Evolutionary conservation across 495 filamentous ascomycete genomes (phyloP), one percentile per base, ranked within the genome.

Genomic region (Penicillium pancosmium): DNA sequence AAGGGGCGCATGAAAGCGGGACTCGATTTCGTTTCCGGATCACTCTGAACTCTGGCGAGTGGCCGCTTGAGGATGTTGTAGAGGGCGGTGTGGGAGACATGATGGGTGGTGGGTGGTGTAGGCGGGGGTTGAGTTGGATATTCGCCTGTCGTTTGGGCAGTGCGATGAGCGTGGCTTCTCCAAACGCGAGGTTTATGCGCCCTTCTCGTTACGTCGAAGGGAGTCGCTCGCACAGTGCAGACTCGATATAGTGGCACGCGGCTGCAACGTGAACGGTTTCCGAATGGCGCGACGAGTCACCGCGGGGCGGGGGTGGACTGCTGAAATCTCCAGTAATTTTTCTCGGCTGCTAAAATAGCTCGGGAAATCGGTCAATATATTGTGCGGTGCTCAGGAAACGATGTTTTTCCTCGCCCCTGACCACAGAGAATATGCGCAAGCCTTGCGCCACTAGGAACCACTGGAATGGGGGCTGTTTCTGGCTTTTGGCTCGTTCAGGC

Each of bases 1-100:
- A 99, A 21, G 94, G 92, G 55, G 86, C 94, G 71, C 94, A 99
- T 46, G 92, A 97, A 41, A 99, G 80, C 33, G 94, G 94, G 15
- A 99, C 90, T 56, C 94, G 82, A 64, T 99, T 99, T 69, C 94
- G 86, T 76, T 96, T 96, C 62, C 93, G 87, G 52, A 97, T 90
- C 38, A 98, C 88, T 59, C 91, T 86, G 66, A 89, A 97, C 65
- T 96, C 91, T 27, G 92, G 94, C 41, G 94, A 97, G 59, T 90
- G 86, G 43, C 80, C 82, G 56, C 85, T 83, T 40, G 84, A 92
- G 0, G 89, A 87, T 11, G 85, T 86, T 54, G 91, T 88, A 27
- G 93, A 97, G n/a, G 91, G 89, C 55, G 94, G 93, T 56, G 93
- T 96, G 38, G 93, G 92, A 54, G 90, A 86, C 93, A 96, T 62